Evolutionary conservation across 768 basidiomycete species (phyloP).

Genomic region (Amanita rubescens): DNA sequence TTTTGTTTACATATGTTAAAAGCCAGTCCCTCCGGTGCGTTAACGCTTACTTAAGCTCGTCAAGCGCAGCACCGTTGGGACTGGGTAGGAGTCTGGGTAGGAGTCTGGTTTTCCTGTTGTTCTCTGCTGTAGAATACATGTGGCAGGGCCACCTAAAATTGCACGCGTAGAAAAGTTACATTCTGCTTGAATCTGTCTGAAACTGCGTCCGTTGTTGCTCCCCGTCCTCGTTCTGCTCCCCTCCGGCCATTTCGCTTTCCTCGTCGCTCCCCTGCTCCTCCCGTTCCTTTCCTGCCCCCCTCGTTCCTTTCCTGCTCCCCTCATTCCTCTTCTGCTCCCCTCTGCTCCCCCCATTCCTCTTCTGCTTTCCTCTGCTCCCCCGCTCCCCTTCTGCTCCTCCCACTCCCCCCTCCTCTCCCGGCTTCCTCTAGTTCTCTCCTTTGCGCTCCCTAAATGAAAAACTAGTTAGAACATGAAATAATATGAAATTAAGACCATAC

Average conservation of each 20-base stretch:
- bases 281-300: no score
- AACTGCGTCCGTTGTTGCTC: background rate
- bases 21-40: no score
- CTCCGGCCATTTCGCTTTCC: background rate
- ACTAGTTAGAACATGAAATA: constrained; percentile 3
- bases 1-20: no score
- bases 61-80: no score
- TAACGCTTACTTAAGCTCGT: no score
- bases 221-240: background rate
- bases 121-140: constrained; percentile 3
- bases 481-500: background rate
- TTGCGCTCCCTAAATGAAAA: background rate
- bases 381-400: background rate
- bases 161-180: background rate
- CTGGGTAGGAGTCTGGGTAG: no score
- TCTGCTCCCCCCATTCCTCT: background rate
- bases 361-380: background rate
- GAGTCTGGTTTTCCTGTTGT: background rate
- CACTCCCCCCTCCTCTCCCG: background rate
- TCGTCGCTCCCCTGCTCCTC: background rate
- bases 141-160: background rate
- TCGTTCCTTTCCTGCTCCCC: background rate
- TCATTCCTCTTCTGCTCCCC: background rate
- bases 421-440: background rate
- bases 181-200: constrained; percentile 2